Conservation (phyloP, 2,329 filamentous ascomycete genomes). For the Ophiostoma angusticollis region DNA sequence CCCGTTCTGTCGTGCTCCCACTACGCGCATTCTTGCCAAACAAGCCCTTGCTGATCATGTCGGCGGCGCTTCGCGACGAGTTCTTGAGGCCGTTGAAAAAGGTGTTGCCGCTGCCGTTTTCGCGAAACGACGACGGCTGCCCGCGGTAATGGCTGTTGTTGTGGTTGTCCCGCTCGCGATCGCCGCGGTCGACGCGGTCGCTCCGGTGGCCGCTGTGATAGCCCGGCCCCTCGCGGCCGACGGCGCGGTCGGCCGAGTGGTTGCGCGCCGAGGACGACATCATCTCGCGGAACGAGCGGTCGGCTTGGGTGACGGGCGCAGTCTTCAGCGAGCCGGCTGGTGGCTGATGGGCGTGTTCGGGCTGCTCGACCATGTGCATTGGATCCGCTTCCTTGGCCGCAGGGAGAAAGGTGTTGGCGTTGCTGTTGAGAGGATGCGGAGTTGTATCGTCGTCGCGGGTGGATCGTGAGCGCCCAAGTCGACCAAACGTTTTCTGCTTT, state of each 20-base stretch:
- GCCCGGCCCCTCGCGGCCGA: constrained; percentile 32
- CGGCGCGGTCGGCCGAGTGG: constrained; percentile 57
- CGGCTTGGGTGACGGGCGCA: constrained; percentile 48
- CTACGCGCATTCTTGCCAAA: constrained; percentile 67
- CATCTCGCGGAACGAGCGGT: constrained; percentile 55
- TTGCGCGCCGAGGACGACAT: constrained; percentile 54
- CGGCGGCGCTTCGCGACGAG: constrained; percentile 60
- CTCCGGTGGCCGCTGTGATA: constrained; percentile 13
- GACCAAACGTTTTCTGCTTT: constrained; percentile 43
- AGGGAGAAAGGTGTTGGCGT: constrained; percentile 6
- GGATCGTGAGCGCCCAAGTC: constrained; percentile 39
- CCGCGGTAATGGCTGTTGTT: too few relatives aligned
- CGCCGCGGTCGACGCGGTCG: neutral
- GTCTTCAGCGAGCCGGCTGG: constrained; percentile 40
- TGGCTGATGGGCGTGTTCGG: constrained; percentile 23
- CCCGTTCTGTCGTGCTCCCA: constrained; percentile 55
- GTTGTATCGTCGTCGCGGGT: constrained; percentile 29
- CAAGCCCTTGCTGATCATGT: constrained; percentile 69
- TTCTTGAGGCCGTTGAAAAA: constrained; percentile 64
- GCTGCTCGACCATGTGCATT: constrained; percentile 18
- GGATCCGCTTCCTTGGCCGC: constrained; percentile 14
- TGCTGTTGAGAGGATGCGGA: constrained; percentile 8
- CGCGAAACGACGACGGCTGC: constrained; percentile 43
- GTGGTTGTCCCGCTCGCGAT: constrained; percentile 34
- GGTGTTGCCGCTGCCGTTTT: constrained; percentile 46